phyloP scores from a whole-genome alignment of 176 grass and related monocot species.

The Carex parvula region DNA sequence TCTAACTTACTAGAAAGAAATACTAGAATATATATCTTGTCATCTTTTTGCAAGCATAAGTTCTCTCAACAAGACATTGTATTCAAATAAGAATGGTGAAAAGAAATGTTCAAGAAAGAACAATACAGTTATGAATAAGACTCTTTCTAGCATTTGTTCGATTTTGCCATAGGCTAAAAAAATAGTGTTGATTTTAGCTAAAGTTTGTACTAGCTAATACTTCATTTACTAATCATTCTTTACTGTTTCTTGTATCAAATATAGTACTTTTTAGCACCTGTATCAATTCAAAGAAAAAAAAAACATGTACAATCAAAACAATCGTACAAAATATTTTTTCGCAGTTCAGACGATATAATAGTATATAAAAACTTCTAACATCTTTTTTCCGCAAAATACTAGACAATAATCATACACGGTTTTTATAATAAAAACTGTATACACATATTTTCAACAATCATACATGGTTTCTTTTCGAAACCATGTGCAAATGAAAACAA shows the following conservation, averaged over 20 bases:
- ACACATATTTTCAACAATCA: no score
- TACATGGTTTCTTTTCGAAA: no score
- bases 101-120: background rate
- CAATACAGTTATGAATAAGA: background rate
- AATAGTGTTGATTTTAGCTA: background rate
- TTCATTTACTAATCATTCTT: no score
- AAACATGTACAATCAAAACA: background rate
- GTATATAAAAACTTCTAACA: no score
- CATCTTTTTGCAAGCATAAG: constrained; percentile 19
- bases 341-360: no score
- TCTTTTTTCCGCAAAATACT: no score
- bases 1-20: constrained; percentile 11
- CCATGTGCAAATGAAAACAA: no score
- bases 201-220: no score
- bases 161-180: background rate
- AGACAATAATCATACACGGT: no score
- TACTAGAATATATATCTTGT: constrained; percentile 1
- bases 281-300: background rate
- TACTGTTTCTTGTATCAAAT: background rate
- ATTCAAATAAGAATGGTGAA: constrained; percentile 6
- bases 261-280: background rate
- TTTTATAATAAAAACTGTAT: no score
- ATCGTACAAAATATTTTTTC: no score
- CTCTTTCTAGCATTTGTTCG: background rate
- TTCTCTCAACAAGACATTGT: constrained; percentile 2